phyloP scores from a whole-genome alignment of 176 grass and related monocot genomes.

The Triticum aestivum region DNA sequence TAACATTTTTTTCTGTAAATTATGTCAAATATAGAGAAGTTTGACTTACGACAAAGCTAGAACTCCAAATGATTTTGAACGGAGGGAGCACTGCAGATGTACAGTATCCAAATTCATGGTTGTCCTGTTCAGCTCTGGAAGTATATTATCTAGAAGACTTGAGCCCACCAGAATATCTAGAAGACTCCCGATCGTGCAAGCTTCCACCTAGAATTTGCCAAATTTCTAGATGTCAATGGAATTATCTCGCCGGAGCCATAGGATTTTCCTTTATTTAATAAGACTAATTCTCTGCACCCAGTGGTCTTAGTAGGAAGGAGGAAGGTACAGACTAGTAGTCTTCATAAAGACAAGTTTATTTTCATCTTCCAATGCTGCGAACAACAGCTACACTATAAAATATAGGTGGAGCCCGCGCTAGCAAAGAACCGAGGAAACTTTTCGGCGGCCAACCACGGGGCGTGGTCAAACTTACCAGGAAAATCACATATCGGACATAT shows the following conservation, averaged over 20 bases:
- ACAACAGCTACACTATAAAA: too few species aligned
- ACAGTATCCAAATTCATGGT: conserved; percentile 17
- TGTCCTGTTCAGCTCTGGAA: conserved; percentile 9
- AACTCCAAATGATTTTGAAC: neutral
- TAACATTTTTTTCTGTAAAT: neutral
- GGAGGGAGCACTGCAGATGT: neutral
- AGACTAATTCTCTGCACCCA: neutral
- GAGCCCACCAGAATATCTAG: neutral
- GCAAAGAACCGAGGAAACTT: too few species aligned
- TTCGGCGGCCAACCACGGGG: too few species aligned
- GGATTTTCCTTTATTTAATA: conserved; percentile 18
- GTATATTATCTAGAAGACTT: neutral
- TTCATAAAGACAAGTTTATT: neutral
- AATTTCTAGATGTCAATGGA: conserved; percentile 1
- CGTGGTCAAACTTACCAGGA: too few species aligned
- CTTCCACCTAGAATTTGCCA: neutral
- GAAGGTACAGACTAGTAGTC: neutral
- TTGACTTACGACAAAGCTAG: neutral
- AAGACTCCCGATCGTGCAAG: neutral
- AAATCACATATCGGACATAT: neutral
- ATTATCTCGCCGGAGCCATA: neutral
- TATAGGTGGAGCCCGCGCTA: too few species aligned
- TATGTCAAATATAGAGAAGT: neutral
- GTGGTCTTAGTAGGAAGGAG: neutral
- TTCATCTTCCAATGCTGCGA: neutral